phyloP scores from a whole-genome alignment of 1,284 basidiomycete species.

The Kalmanozyma brasiliensis region DNA sequence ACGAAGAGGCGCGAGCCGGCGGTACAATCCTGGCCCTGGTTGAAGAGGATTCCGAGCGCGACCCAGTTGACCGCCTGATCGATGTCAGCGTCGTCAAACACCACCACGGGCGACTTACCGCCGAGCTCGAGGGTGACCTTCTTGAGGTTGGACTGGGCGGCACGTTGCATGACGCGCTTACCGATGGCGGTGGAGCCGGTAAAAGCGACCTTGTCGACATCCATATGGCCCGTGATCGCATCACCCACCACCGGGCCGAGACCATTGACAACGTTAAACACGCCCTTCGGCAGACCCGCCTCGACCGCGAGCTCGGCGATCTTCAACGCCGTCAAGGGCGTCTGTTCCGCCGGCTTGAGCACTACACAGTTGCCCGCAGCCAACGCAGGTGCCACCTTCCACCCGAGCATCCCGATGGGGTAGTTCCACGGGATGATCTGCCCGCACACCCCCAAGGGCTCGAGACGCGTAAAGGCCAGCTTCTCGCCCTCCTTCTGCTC shows the following conservation, averaged over 20 bases:
- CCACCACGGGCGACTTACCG: conserved; percentile 85
- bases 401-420: conserved; percentile 70
- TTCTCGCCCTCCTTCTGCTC: conserved; percentile 84
- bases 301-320: conserved; percentile 79
- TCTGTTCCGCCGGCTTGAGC: conserved; percentile 78
- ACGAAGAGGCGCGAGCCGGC: conserved; percentile 80
- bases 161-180: conserved; percentile 78
- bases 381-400: conserved; percentile 73
- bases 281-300: conserved; percentile 81
- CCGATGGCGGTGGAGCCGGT: conserved; percentile 77
- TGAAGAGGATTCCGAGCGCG: conserved; percentile 82
- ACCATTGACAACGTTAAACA: conserved; percentile 80
- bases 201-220: conserved; percentile 74
- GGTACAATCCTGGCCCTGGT: conserved; percentile 74
- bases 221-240: conserved; percentile 73
- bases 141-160: conserved; percentile 86
- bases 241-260: conserved; percentile 85
- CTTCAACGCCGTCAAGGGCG: conserved; percentile 76
- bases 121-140: conserved; percentile 84
- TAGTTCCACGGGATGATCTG: conserved; percentile 74
- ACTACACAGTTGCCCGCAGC: conserved; percentile 69
- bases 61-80: conserved; percentile 72
- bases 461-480: conserved; percentile 76
- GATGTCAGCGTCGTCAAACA: conserved; percentile 75
- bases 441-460: conserved; percentile 86